Base-by-base conservation (phyloP, 441 rosid species). In the Lepidium campestre region DNA sequence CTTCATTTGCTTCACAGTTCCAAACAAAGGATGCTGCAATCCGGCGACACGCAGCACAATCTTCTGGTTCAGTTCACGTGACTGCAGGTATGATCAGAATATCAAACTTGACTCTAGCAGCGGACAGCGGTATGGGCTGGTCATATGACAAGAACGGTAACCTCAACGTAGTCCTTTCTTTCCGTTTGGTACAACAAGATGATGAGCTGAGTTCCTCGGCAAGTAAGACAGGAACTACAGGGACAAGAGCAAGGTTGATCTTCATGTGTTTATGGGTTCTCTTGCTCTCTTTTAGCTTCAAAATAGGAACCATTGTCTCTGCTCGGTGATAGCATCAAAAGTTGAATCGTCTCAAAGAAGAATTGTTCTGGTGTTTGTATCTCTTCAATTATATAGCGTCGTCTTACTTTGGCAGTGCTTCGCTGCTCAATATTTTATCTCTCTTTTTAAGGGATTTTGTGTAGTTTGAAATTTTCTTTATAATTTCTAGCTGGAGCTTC, bases 21-120 rank as follows among this genome's bases (percentile, higher is more conserved):
- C 85, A 97, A 8, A 46, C 85, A 49, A 95, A 95, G 76, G 96
- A 85, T 7, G 83, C 79, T n/a, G 75, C 77, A 60, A 80, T 83
- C 45, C 86, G 75, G 41, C 70, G 86, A 60, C 85, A 88, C 73
- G 64, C 89, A 15, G 72, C 88, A 10, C 93, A 87, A 57, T 71
- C 98, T 40, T 88, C 99, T 42, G 87, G 90, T 62, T 88, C 98
- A 0, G 81, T 83, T 56, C 93, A 82, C 60, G 86, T 92, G 14
- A 88, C 94, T 54, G 93, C 99, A 39, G 98, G 97, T 69, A 83
- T 92, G 82, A 85, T 95, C 65, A 90, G 91, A 82, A 87, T 95
- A 75, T 83, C 92, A 45, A 32, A 67, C 72, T 45, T 47, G 68
- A 37, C 52, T 45, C 44, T 45, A 52, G 67, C 57, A 59, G 52